Percentiles rank a stretch among this genome's conserved stretches.
Conservation (phyloP, 345 rosid genomes). For the Hirschfeldia incana region DNA sequence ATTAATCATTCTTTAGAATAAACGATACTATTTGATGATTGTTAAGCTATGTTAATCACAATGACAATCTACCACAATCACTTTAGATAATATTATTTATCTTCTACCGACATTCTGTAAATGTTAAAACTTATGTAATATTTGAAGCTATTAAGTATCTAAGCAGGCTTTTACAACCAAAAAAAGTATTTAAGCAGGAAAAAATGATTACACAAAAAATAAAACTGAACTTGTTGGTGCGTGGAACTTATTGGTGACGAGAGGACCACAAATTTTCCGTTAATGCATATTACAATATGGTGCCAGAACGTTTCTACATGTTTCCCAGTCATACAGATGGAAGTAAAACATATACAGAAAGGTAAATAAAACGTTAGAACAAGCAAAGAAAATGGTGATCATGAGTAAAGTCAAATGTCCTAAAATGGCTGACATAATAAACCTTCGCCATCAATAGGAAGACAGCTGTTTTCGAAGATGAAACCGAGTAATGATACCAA, state of each 20-base stretch:
- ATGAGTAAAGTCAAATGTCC: conserved; percentile 31
- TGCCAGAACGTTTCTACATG: conserved; percentile 32
- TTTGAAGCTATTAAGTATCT: conserved; percentile 18
- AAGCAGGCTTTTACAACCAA: background rate
- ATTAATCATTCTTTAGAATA: background rate
- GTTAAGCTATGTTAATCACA: conserved; percentile 37
- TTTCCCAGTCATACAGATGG: conserved; percentile 10
- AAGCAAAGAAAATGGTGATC: conserved; percentile 13
- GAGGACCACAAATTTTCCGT: conserved; percentile 32
- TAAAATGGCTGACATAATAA: conserved; percentile 35
- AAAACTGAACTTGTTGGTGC: conserved; percentile 17
- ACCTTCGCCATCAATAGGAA: conserved; percentile 5
- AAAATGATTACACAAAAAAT: conserved; percentile 6
- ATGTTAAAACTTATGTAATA: background rate
- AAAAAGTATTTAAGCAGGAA: background rate
- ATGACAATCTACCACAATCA: conserved; percentile 36
- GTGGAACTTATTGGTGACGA: background rate
- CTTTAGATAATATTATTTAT: background rate
- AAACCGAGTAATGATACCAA: conserved; percentile 28
- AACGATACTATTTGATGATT: conserved; percentile 23
- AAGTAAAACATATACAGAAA: conserved; percentile 22
- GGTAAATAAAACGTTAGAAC: conserved; percentile 10
- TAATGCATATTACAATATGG: conserved; percentile 24
- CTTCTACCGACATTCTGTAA: conserved; percentile 29
- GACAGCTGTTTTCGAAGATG: conserved; percentile 37